Base-by-base conservation (phyloP, 352 stramenopile genomes). In the Phytophthora fragariaefolia region DNA sequence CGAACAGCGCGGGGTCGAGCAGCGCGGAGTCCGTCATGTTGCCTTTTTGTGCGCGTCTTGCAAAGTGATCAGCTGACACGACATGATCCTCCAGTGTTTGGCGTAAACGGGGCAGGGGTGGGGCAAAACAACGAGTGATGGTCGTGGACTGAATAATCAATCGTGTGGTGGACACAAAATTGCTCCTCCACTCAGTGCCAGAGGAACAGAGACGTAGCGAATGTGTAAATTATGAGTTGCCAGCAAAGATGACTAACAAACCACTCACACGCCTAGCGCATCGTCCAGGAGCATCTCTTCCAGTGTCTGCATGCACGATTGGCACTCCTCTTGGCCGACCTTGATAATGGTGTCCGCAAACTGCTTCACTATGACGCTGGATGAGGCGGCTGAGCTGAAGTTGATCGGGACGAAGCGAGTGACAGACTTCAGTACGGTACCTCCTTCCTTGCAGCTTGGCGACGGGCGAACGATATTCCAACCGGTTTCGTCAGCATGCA, bases 401-500 rank as follows among this genome's bases (percentile, higher is more conserved):
- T 46, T 56, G 12, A 74, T 71, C 12, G 64, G 69, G 17, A 74
- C 50, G 20, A 65, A 71, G 1, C 64, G 63, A 27, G 52, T 47
- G 18, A 73, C 26, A 1, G 63, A 60, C 23, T 77, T 58, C 32
- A 77, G 13, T 7, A 62, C 6, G 7, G 69, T 63, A 1, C 58
- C 36, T 13, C 51, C 57, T 3, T 42, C 34, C 15, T 27, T 34
- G 27, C 27, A 55, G 23, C 45, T 58, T 5, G 34, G 12, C 12
- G 67, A 74, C 4, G 71, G 63, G 0, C 64, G 68, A 1, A 80
- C 18, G 18, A 77, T 60, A 26, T 63, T 70, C 82, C 82, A 91
- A 3, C 79, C 80, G 1, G 77, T 91, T 52, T 89, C 78, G 24
- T 91, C 80, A 32, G 76, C 79, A 50, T 81, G 76, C 69, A 89